phyloP scores from a whole-genome alignment of 306 rosid species.

The Lathyrus oleraceus region DNA sequence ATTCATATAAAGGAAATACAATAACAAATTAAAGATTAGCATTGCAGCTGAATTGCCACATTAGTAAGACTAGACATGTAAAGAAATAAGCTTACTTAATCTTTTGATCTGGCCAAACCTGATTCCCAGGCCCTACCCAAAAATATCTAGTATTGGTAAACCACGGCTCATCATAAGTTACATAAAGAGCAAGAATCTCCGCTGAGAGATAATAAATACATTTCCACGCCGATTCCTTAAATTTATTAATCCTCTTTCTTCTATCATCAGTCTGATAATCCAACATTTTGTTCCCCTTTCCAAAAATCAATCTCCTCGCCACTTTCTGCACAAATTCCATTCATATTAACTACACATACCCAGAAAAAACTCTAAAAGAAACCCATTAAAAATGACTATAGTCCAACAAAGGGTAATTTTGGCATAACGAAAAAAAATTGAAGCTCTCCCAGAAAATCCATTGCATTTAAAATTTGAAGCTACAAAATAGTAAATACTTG shows the following conservation, averaged over 20 bases:
- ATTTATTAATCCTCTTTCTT: conserved; percentile 76
- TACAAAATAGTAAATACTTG: not conserved
- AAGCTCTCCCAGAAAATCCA: not conserved
- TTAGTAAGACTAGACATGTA: not conserved
- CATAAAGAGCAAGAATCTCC: conserved; percentile 72
- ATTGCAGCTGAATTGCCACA: conserved; percentile 23
- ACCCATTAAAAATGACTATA: not conserved
- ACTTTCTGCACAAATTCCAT: conserved; percentile 56
- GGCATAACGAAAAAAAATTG: not conserved
- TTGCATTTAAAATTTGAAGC: not conserved
- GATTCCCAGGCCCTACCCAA: conserved; percentile 98
- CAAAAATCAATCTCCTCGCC: conserved; percentile 68
- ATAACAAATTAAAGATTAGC: not conserved
- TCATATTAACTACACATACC: conserved; percentile 31
- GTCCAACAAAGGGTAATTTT: not conserved
- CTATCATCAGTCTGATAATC: conserved; percentile 56
- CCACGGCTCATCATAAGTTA: conserved; percentile 91
- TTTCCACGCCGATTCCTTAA: conserved; percentile 99
- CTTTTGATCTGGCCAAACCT: conserved; percentile 98
- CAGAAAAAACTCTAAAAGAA: conserved; percentile 17
- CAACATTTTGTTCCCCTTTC: conserved; percentile 52
- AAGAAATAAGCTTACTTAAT: conserved; percentile 62
- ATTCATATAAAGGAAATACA: conserved; percentile 15
- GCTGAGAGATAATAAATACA: conserved; percentile 86
- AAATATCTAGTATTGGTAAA: conserved; percentile 73